A percentile compares a stretch with the other conserved stretches of the same genome.
These are phyloP conservation scores for Gymnopilus junonius DNA, from an alignment of 768 basidiomycete genomes.

Conservation along the genomic window DNA sequence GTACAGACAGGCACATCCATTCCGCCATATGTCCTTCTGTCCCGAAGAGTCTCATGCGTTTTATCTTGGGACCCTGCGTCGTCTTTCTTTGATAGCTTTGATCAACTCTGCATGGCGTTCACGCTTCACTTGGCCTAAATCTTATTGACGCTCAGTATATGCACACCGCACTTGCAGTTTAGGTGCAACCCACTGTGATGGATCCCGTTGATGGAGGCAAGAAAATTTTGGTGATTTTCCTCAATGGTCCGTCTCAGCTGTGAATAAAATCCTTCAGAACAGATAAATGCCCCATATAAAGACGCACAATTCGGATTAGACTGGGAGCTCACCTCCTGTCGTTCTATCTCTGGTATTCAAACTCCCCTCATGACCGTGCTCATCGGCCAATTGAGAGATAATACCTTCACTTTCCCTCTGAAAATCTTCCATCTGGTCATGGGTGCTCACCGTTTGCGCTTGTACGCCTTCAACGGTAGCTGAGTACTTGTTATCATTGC, in stretches of 20 bases:
- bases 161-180: no score
- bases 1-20: no score
- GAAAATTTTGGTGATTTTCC: constrained; percentile 5
- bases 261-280: not conserved
- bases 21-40: no score
- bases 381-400: not conserved
- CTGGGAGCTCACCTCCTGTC: not conserved
- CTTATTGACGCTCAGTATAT: not conserved
- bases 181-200: constrained; percentile 6
- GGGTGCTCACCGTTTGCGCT: not conserved
- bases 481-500: not conserved
- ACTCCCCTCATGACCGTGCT: not conserved
- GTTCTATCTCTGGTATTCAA: not conserved
- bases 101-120: constrained; percentile 3
- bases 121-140: not conserved
- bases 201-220: constrained; percentile 3
- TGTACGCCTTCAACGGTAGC: not conserved
- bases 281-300: not conserved
- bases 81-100: constrained; percentile 3
- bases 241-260: constrained; percentile 1
- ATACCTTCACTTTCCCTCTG: no score
- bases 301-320: not conserved
- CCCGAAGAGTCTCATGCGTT: constrained; percentile 4
- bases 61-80: not conserved
- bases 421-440: no score